Evolutionary conservation across 768 basidiomycete genomes (phyloP), one percentile per base, ranked within the genome.

Genomic region (Phylloporus arenicola): DNA sequence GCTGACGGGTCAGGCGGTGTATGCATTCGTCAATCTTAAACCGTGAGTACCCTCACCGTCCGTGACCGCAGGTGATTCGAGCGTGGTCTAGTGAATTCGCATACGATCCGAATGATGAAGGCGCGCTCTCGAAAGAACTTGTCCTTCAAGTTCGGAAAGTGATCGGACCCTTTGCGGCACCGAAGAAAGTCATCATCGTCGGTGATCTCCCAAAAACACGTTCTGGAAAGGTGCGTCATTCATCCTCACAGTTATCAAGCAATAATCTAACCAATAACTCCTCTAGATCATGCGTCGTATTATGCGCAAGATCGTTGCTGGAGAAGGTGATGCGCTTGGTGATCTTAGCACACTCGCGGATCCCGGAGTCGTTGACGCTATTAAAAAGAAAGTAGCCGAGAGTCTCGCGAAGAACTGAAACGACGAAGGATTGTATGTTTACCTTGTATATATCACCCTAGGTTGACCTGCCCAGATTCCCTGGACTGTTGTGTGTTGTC

Each of bases 141-240:
- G 78, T 86, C 25, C 81, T 97, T 29, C 94, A 97, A 72, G 94
- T 97, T 17, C 84, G 96, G 63, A 98, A 98, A 73, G 88, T 89
- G 39, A 99, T 99, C 53, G 96, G 95, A 4, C 94, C 96, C 3
- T 97, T 99, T 70, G 95, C 95, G 1, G 86, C 93, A 14, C 95
- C 95, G 24, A 98, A 97, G 81, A 89, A 86, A 73, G 82, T 95
- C 58, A 84, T 77, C 68, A 75, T 94, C 59, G 86, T 92, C 56
- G 57, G 68, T 38, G 93, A 95, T 70, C 73, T 96, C 48, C 94
- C 94, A 33, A 96, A 96, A 82, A 97, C 95, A 30, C 78, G 95
- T 42, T 89, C 86, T 14, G 94, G 94, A 38, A 98, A 98, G 85
- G 87, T 58, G 33, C 10, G 58, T 29, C n/a, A 9, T 33, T 37